phyloP scores from a whole-genome alignment of 352 stramenopile species.

The Phytopythium ostracodes region DNA sequence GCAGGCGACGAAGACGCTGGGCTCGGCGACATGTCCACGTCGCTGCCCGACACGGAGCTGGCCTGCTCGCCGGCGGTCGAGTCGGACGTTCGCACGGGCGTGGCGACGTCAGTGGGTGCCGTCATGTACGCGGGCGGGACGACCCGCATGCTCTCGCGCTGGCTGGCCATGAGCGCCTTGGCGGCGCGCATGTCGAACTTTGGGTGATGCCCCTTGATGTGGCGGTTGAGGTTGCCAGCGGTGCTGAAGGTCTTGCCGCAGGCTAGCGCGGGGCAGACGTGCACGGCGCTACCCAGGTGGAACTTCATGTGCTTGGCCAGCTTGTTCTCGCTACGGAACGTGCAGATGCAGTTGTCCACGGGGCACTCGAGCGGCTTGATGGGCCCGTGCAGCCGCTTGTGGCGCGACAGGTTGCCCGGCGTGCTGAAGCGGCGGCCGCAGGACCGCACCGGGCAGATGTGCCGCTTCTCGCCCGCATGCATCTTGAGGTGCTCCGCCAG shows the following conservation, averaged over 20 bases:
- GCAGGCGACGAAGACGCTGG: slow-evolving; percentile 16
- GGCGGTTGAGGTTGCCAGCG: slow-evolving; percentile 50
- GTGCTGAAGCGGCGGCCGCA: slow-evolving; percentile 53
- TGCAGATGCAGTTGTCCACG: slow-evolving; percentile 40
- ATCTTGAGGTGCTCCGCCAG: slow-evolving; percentile 44
- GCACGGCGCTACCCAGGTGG: slow-evolving; percentile 42
- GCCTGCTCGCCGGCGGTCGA: background rate
- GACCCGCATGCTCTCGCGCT: slow-evolving; percentile 6
- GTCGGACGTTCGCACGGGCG: background rate
- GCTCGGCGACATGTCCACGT: slow-evolving; percentile 8
- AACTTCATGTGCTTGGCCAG: slow-evolving; percentile 67
- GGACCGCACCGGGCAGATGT: slow-evolving; percentile 43
- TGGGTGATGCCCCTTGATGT: slow-evolving; percentile 54
- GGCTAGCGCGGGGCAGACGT: slow-evolving; percentile 30
- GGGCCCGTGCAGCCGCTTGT: slow-evolving; percentile 54
- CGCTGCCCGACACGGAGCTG: background rate
- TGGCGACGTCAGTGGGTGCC: slow-evolving; percentile 12
- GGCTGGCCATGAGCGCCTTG: slow-evolving; percentile 14
- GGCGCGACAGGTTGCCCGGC: slow-evolving; percentile 49
- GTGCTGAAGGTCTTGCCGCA: slow-evolving; percentile 67
- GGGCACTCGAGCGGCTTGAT: slow-evolving; percentile 47
- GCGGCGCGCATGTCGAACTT: slow-evolving; percentile 21
- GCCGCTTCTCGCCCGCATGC: slow-evolving; percentile 41
- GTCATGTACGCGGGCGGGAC: slow-evolving; percentile 8
- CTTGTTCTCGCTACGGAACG: slow-evolving; percentile 53